Base-by-base conservation (phyloP, 768 basidiomycete species). In the Macrolepiota dolichaula region DNA sequence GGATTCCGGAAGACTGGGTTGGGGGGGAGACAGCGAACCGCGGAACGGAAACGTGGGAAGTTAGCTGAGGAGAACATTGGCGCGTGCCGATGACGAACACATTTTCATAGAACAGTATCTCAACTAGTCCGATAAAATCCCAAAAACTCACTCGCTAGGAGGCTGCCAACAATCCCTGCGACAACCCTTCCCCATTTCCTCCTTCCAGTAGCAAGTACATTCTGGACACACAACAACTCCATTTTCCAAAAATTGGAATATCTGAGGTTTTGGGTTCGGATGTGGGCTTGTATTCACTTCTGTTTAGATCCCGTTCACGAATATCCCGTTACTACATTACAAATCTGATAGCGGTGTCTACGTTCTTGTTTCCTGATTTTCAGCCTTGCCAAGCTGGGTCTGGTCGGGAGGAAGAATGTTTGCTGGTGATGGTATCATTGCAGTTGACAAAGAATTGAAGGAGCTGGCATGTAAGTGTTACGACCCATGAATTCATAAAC, bases 391-490 rank as follows among this genome's bases (percentile, higher is more conserved):
- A 90, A 91, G 66, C 82, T 88, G 12, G 90, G 92, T 66, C 81
- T 86, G 0, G 83, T 88, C 0, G 92, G 90, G 44, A 79, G 88
- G 24, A 87, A 85, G 82, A 50, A 74, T 89, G 0, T 93, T 91
- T 72, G 85, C 88, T 0, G 70, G 71, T 5, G 89, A 89, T 62
- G 91, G 89, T 0, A 53, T 89, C 6, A 69, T 74, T 24, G 71
- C 81, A 22, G 74, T 81, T 61, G 80, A 82, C 57, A 78, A 76
- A 58, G 86, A 82, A 67, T 67, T 76, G 52, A 70, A 74, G 59
- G 77, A 79, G 60, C 65, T 78, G 2, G 63, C 67, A 24, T 67
- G 80, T 81, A 58, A 27, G 80, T 12, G 44, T 54, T 5, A 49
- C 12, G 24, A 36, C 44, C 57, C 58, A 3, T 35, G 40, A 12